These are phyloP conservation scores for Tinospora cordifolia DNA, from an alignment of 164 flowering plant species.

Conservation along the genomic window DNA sequence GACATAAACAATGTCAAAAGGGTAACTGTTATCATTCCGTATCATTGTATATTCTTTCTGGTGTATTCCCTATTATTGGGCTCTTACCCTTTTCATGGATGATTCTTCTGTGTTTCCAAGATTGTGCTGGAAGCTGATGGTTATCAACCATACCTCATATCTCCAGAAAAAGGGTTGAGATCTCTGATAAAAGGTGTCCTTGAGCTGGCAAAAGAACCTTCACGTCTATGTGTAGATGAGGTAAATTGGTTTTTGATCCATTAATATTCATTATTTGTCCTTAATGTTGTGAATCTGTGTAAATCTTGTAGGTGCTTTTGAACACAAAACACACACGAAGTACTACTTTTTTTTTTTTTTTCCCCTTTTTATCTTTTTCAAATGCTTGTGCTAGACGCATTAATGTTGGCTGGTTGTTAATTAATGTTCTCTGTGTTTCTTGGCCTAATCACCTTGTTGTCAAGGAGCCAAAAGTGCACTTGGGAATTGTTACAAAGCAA, in stretches of 20 bases:
- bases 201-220: slow-evolving; percentile 97
- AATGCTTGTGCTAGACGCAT: background rate
- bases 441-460: background rate
- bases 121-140: slow-evolving; percentile 99
- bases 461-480: background rate
- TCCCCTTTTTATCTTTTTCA: no score
- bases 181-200: slow-evolving; percentile 84
- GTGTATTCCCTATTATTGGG: background rate
- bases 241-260: slow-evolving; percentile 26
- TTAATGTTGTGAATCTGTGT: background rate
- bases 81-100: slow-evolving; percentile 1
- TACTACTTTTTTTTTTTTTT: no score
- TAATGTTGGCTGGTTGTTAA: background rate
- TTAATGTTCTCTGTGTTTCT: no score
- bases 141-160: slow-evolving; percentile 97
- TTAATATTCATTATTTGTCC: background rate
- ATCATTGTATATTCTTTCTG: background rate
- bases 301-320: background rate
- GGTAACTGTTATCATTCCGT: slow-evolving; percentile 34
- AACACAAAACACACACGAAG: background rate
- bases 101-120: slow-evolving; percentile 29
- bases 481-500: background rate
- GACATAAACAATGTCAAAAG: slow-evolving; percentile 93
- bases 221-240: slow-evolving; percentile 97
- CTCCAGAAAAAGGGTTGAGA: slow-evolving; percentile 96